These are phyloP conservation scores for Pholiota conissans DNA, from an alignment of 768 basidiomycete species.

Conservation along the genomic window DNA sequence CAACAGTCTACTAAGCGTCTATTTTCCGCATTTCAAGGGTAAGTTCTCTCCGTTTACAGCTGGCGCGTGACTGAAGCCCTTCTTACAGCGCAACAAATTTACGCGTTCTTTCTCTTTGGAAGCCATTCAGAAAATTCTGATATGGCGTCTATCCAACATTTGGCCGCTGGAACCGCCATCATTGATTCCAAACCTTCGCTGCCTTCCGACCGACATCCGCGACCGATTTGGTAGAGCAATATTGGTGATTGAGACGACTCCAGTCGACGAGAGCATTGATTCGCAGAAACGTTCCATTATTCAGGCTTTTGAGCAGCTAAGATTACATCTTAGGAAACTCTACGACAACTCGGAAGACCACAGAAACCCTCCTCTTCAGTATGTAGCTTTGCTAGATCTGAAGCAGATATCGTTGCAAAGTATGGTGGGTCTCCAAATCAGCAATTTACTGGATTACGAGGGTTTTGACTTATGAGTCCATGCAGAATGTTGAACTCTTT, in stretches of 20 bases:
- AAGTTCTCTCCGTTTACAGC: constrained; percentile 24
- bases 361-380: constrained; percentile 55
- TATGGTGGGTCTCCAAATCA: constrained; percentile 51
- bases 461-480: too few species aligned
- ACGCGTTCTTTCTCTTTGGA: constrained; percentile 62
- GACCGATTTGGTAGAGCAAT: constrained; percentile 72
- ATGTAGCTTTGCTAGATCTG: constrained; percentile 67
- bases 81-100: constrained; percentile 63
- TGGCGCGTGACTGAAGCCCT: constrained; percentile 6
- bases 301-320: constrained; percentile 55
- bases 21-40: constrained; percentile 67
- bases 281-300: constrained; percentile 43
- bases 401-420: constrained; percentile 53
- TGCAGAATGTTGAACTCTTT: constrained; percentile 65
- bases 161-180: constrained; percentile 32
- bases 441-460: too few species aligned
- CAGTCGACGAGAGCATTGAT: constrained; percentile 38
- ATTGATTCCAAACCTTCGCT: constrained; percentile 42
- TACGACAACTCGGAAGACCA: constrained; percentile 32
- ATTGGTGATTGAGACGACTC: constrained; percentile 49
- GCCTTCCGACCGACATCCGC: constrained; percentile 50
- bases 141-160: constrained; percentile 56
- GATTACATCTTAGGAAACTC: constrained; percentile 53
- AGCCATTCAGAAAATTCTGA: constrained; percentile 50
- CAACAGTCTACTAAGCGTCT: constrained; percentile 39